Evolutionary conservation across 306 rosid species (phyloP).

Genomic region (Quillaja saponaria): DNA sequence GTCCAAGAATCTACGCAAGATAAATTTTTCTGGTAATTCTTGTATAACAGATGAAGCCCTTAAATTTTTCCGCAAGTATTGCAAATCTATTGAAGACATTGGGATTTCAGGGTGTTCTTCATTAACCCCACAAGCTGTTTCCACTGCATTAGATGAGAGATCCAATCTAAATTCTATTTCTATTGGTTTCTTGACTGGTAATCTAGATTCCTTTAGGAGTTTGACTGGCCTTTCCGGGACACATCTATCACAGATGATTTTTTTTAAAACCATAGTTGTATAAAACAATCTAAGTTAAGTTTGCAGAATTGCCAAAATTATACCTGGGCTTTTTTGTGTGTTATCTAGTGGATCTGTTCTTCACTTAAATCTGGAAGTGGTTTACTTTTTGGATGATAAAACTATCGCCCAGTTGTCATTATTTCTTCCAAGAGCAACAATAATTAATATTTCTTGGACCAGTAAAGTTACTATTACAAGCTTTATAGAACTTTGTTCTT

Average conservation of each 20-base stretch:
- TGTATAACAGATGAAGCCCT: slow-evolving; percentile 43
- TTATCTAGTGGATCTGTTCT: slow-evolving; percentile 42
- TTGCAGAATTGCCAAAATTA: too few relatives aligned
- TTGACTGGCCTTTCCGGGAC: too few relatives aligned
- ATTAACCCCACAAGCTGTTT: slow-evolving; percentile 45
- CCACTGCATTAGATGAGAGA: slow-evolving; percentile 34
- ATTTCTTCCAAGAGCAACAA: too few relatives aligned
- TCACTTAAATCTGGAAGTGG: slow-evolving; percentile 47
- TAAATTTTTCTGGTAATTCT: slow-evolving; percentile 53
- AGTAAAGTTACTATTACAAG: too few relatives aligned
- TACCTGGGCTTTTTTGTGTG: slow-evolving; percentile 46
- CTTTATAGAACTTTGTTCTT: too few relatives aligned
- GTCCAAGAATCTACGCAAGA: slow-evolving; percentile 48
- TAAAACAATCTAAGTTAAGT: too few relatives aligned
- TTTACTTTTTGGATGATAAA: slow-evolving; percentile 41
- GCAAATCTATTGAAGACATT: slow-evolving; percentile 43
- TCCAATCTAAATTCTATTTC: slow-evolving; percentile 46
- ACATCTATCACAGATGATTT: too few relatives aligned
- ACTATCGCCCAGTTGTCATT: slow-evolving; percentile 39
- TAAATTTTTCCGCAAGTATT: slow-evolving; percentile 32
- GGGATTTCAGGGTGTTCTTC: slow-evolving; percentile 23
- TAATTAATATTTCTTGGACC: too few relatives aligned
- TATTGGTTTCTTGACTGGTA: too few relatives aligned
- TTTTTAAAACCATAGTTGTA: too few relatives aligned
- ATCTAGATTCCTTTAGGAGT: too few relatives aligned